Base-by-base conservation (phyloP, 2,329 filamentous ascomycete genomes). In the Cercospora sp. region DNA sequence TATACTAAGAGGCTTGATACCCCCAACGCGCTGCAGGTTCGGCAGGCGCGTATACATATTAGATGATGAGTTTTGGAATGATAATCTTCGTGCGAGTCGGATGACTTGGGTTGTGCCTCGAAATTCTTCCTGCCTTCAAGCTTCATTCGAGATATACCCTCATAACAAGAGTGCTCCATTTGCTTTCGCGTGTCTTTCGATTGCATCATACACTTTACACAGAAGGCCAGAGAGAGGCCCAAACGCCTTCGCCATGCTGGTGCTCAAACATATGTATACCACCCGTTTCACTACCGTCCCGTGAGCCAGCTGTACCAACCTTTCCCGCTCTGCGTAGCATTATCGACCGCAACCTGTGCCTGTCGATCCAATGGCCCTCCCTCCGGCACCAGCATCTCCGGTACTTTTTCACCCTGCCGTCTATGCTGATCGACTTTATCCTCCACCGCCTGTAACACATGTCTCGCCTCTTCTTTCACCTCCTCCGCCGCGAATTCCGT, bases 311-410 rank as follows among this genome's bases (percentile, higher is more conserved):
- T 80, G 49, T 79, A 78, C 83, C 83, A 85, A 64, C 82, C 81
- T 72, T 80, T 81, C 71, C 78, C 75, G 8, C 76, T 77, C 65
- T 80, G 72, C 63, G 79, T 72, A 16, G 77, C 77, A 28, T 78
- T 77, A 57, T 79, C 71, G 5, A 75, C 72, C n/a, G 77, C 79
- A 62, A 80, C 76, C 49, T 81, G 79, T 32, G 81, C 83, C 72
- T 82, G 75, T 61, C 80, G 80, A 74, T 85, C 84, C 49, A 85
- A 74, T 49, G 81, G 80, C 1, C 83, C 84, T 12, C 83, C 83
- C 3, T 66, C 21, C 40, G 73, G 74, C 34, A 61, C 69, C 30
- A 75, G 65, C 24, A 72, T 69, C 53, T 75, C 74, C 55, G 75
- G 72, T 57, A 75, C 63, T 60, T 69, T 73, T 49, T 76, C 74